Conservation (phyloP, 116 monocot genomes). For the Zostera marina region DNA sequence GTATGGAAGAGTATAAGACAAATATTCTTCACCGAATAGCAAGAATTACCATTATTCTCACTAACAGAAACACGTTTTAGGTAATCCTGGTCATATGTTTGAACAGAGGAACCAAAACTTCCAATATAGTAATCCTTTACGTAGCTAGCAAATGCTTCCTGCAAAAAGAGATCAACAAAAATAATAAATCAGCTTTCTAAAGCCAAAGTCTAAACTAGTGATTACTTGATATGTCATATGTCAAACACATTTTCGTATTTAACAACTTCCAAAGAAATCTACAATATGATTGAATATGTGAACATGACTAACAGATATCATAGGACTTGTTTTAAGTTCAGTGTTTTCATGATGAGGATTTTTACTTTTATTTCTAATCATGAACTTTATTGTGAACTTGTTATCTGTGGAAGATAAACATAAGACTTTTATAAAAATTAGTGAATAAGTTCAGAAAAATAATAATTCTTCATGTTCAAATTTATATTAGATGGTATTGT, state of each 20-base stretch:
- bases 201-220: not conserved
- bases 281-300: too few relatives aligned
- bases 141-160: conserved; percentile 77
- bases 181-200: not conserved
- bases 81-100: conserved; percentile 61
- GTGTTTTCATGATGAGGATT: too few relatives aligned
- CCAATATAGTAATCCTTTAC: conserved; percentile 82
- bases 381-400: too few relatives aligned
- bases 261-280: too few relatives aligned
- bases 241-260: not conserved
- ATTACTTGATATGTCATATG: not conserved
- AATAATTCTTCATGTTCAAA: too few relatives aligned
- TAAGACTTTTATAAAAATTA: too few relatives aligned
- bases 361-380: too few relatives aligned
- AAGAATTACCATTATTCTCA: conserved; percentile 46
- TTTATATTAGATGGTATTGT: too few relatives aligned
- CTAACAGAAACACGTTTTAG: conserved; percentile 53
- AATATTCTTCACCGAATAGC: conserved; percentile 1
- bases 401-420: too few relatives aligned
- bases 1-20: not conserved
- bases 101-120: conserved; percentile 59
- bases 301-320: too few relatives aligned
- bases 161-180: conserved; percentile 5
- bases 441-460: too few relatives aligned
- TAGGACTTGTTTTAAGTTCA: too few relatives aligned